Conservation (phyloP, 352 stramenopile species). For the Phytophthora rubi region DNA sequence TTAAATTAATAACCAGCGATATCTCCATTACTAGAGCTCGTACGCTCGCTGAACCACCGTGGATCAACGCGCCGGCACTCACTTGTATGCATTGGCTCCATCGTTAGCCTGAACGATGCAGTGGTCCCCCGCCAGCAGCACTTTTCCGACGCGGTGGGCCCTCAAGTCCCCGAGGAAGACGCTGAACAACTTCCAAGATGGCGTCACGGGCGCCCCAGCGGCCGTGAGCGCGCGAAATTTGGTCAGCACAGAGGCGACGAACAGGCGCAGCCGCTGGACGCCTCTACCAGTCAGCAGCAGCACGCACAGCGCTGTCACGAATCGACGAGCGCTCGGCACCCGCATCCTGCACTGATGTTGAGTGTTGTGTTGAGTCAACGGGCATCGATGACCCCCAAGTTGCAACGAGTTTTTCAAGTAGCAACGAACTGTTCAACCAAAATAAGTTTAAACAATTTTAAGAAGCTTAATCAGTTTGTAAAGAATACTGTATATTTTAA, state of each 20-base stretch:
- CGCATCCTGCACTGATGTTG: constrained; percentile 26
- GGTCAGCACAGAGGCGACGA: constrained; percentile 49
- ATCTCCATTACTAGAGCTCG: constrained; percentile 13
- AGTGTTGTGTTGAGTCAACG: constrained; percentile 19
- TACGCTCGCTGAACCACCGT: neutral
- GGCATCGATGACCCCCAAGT: neutral
- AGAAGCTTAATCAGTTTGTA: no score
- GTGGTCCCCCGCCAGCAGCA: constrained; percentile 67
- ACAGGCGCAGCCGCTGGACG: constrained; percentile 27
- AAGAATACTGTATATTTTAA: no score
- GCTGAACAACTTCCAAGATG: constrained; percentile 74
- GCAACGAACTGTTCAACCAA: neutral
- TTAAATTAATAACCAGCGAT: constrained; percentile 1
- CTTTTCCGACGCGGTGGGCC: constrained; percentile 57
- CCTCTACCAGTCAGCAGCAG: constrained; percentile 38
- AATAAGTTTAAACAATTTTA: no score
- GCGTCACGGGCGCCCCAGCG: constrained; percentile 15
- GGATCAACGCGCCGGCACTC: constrained; percentile 13
- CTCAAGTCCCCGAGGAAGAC: constrained; percentile 63
- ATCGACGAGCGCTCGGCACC: constrained; percentile 41
- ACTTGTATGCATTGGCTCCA: constrained; percentile 60
- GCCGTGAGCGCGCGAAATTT: constrained; percentile 26
- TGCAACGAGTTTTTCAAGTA: neutral
- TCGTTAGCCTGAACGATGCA: constrained; percentile 64
- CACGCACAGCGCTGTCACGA: constrained; percentile 43